Evolutionary conservation across 495 filamentous ascomycete species (phyloP), one percentile per base, ranked within the genome.

Genomic region (Lineolata rhizophorae): DNA sequence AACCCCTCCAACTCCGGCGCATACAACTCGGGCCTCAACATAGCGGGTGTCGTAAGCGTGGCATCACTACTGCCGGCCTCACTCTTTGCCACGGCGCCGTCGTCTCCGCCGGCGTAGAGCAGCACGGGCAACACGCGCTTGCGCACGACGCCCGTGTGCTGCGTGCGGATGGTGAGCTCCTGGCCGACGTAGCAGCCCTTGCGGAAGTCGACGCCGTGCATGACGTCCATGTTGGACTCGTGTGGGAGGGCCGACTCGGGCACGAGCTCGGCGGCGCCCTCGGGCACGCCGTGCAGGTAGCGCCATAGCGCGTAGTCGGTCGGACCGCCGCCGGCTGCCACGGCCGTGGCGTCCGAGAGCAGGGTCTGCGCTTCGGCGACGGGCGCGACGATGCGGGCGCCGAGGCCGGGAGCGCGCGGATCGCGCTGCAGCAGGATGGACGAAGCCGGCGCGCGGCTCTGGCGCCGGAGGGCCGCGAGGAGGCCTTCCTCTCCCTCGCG

Each of bases 111-210:
- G 5, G 37, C 29, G 45, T 90, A 91, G n/a, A 93, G 35, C 49
- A 73, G 58, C 3, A 82, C 70, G 0, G 87, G 87, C 20, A 97
- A 43, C n/a, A 95, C 66, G 2, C 87, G 58, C 58, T 92, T 92
- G 44, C 87, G 60, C 27, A 94, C 81, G 6, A 97, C 78, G 21
- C 87, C 87, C 1, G 74, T 83, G 51, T 95, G 87, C 46, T 81
- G 71, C 0, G 90, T 95, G 16, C 87, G 70, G 28, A 93, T 91
- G 5, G 90, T 95, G 32, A 95, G 60, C 49, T 97, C 87, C 55
- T 97, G 87, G 0, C 87, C 87, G 0, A 95, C 71, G 51, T 97
- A 97, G 52, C 87, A 97, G 1, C 87, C 87, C 55, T 97, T 97
- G 29, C 69, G 64, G 53, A 90, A 97, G 56, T 94, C 82, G 26